phyloP scores from a whole-genome alignment of 108 stramenopile genomes.

The Skeletonema grethae region DNA sequence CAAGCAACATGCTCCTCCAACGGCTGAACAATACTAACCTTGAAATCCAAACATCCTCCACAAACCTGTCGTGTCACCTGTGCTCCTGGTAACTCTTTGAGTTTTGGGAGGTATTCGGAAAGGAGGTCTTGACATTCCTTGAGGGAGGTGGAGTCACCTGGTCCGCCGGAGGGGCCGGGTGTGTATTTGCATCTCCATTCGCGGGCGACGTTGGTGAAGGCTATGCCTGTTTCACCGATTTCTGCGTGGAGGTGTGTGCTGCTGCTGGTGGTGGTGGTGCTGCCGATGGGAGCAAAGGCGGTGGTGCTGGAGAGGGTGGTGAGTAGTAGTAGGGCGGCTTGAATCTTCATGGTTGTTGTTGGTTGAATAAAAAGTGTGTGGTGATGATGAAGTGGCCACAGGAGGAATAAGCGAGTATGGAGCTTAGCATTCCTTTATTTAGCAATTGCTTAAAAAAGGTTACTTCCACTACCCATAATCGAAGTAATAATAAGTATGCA shows the following conservation, averaged over 20 bases:
- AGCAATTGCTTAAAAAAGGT: too few relatives aligned
- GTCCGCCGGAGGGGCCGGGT: slow-evolving; percentile 44
- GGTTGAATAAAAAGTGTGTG: too few relatives aligned
- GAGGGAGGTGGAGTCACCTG: slow-evolving; percentile 66
- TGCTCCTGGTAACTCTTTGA: slow-evolving; percentile 65
- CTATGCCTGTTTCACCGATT: slow-evolving; percentile 55
- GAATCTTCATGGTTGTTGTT: slow-evolving; percentile 25
- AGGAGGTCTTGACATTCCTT: slow-evolving; percentile 69
- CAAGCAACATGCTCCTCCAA: slow-evolving; percentile 50
- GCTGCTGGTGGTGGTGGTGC: not conserved
- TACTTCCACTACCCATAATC: too few relatives aligned
- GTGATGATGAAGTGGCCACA: too few relatives aligned
- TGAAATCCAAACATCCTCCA: slow-evolving; percentile 81
- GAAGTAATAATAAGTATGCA: too few relatives aligned
- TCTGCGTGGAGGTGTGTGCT: slow-evolving; percentile 32
- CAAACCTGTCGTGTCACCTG: slow-evolving; percentile 77
- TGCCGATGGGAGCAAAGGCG: slow-evolving; percentile 29
- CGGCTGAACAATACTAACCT: slow-evolving; percentile 51
- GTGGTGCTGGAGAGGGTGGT: slow-evolving; percentile 14
- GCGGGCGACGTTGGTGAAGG: slow-evolving; percentile 74
- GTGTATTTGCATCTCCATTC: slow-evolving; percentile 82
- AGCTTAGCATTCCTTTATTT: not conserved
- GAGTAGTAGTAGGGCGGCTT: slow-evolving; percentile 16
- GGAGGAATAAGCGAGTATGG: too few relatives aligned
- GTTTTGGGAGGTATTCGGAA: slow-evolving; percentile 49